A percentile compares a stretch with the other conserved stretches of the same genome.
Conservation (phyloP, 805 yeast genomes). For the Cyberlindnera amylophila region DNA sequence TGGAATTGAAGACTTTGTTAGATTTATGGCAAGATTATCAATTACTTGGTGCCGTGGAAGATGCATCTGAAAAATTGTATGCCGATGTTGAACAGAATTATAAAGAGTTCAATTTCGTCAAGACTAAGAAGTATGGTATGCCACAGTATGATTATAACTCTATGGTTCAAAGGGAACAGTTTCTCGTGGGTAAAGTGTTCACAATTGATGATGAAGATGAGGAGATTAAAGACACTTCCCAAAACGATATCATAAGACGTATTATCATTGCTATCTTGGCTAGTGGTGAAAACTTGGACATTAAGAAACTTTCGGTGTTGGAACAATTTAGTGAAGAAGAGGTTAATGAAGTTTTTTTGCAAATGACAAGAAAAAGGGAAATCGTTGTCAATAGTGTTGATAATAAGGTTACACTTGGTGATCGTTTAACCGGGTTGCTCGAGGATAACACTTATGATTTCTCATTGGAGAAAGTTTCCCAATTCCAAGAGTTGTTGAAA, state of each 20-base stretch:
- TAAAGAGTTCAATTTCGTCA: constrained; percentile 40
- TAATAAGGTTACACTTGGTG: constrained; percentile 36
- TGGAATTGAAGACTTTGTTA: constrained; percentile 50
- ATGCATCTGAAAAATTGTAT: constrained; percentile 27
- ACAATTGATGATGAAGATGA: constrained; percentile 25
- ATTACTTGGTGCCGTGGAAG: constrained; percentile 7
- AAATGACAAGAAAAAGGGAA: constrained; percentile 50
- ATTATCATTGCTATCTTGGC: constrained; percentile 34
- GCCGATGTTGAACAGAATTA: constrained; percentile 44
- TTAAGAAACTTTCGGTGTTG: constrained; percentile 29
- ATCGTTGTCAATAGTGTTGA: constrained; percentile 43
- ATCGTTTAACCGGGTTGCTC: constrained; percentile 19
- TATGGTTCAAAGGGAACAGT: constrained; percentile 66
- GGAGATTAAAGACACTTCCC: neutral
- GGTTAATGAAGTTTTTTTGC: constrained; percentile 37
- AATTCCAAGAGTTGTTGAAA: constrained; percentile 41
- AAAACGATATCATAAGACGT: constrained; percentile 27
- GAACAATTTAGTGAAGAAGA: constrained; percentile 50
- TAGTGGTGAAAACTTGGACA: constrained; percentile 24
- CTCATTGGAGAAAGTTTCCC: constrained; percentile 42
- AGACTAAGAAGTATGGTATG: constrained; percentile 26
- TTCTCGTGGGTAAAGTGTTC: constrained; percentile 44
- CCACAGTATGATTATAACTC: constrained; percentile 53
- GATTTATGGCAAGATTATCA: constrained; percentile 63
- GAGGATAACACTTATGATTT: constrained; percentile 30